These are phyloP conservation scores for Alternaria gansuensis DNA, from an alignment of 2,329 filamentous ascomycete genomes.

Conservation along the genomic window DNA sequence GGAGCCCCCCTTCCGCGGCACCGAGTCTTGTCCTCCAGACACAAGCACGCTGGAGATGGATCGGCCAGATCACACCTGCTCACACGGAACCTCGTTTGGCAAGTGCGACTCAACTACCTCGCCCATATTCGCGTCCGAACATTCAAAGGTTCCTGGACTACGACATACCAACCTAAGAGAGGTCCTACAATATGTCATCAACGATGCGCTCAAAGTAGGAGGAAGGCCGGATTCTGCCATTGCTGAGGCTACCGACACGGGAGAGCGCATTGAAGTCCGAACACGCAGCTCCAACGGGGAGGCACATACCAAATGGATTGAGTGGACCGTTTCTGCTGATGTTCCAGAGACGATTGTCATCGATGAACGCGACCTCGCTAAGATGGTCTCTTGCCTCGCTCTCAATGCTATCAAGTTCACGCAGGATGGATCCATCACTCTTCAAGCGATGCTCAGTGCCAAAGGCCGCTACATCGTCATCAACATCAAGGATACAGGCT, in stretches of 20 bases:
- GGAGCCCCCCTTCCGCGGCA: constrained; percentile 34
- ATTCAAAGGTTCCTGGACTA: constrained; percentile 57
- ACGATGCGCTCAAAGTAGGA: constrained; percentile 62
- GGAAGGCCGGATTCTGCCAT: constrained; percentile 63
- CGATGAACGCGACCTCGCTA: constrained; percentile 70
- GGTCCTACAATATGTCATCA: constrained; percentile 62
- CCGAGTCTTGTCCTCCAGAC: constrained; percentile 30
- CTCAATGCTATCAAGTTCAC: constrained; percentile 77
- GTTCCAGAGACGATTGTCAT: constrained; percentile 65
- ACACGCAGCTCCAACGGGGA: constrained; percentile 57
- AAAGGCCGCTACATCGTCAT: constrained; percentile 66
- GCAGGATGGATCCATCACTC: constrained; percentile 67
- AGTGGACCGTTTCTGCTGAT: constrained; percentile 60
- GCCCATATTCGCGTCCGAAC: constrained; percentile 49
- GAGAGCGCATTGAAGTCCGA: constrained; percentile 61
- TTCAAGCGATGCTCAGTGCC: constrained; percentile 63
- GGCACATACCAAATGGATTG: constrained; percentile 58
- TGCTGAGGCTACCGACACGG: constrained; percentile 57
- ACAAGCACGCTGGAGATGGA: constrained; percentile 26
- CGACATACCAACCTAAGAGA: constrained; percentile 60
- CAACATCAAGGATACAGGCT: constrained; percentile 71
- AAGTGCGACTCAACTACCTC: constrained; percentile 42
- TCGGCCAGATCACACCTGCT: constrained; percentile 34
- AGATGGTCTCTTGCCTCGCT: constrained; percentile 70
- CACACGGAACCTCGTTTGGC: constrained; percentile 32